Conservation (phyloP, 345 rosid species). For the Arabidopsis arenosa region DNA sequence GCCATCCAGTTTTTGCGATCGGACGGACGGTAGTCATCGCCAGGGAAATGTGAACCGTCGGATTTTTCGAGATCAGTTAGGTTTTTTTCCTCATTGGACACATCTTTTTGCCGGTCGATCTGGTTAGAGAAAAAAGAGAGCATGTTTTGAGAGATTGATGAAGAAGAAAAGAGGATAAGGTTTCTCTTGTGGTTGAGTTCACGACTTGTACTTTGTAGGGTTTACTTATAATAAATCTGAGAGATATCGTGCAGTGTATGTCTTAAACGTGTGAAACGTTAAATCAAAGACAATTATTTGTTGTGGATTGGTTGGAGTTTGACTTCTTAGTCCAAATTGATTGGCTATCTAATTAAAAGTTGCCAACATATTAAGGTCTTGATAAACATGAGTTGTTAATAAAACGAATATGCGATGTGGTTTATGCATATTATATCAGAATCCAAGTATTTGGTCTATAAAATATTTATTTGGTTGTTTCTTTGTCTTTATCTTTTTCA, state of each 20-base stretch:
- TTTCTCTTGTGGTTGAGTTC: conserved; percentile 38
- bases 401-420: conserved; percentile 16
- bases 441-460: background rate
- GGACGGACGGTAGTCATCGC: conserved; percentile 62
- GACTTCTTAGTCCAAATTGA: conserved; percentile 20
- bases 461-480: conserved; percentile 26
- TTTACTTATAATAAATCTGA: background rate
- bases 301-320: conserved; percentile 31
- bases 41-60: conserved; percentile 62
- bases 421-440: background rate
- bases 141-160: conserved; percentile 49
- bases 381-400: conserved; percentile 29
- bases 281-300: conserved; percentile 29
- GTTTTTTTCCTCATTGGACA: conserved; percentile 52
- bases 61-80: conserved; percentile 55
- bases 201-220: conserved; percentile 3
- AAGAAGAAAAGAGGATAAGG: conserved; percentile 38
- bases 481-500: conserved; percentile 2
- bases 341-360: conserved; percentile 30
- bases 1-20: conserved; percentile 90
- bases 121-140: conserved; percentile 62
- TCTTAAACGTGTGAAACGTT: conserved; percentile 34
- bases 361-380: background rate
- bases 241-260: conserved; percentile 40
- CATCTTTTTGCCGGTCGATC: conserved; percentile 51